Evolutionary conservation across 495 filamentous ascomycete species (phyloP).

Genomic region (Penicillium cataractarum): DNA sequence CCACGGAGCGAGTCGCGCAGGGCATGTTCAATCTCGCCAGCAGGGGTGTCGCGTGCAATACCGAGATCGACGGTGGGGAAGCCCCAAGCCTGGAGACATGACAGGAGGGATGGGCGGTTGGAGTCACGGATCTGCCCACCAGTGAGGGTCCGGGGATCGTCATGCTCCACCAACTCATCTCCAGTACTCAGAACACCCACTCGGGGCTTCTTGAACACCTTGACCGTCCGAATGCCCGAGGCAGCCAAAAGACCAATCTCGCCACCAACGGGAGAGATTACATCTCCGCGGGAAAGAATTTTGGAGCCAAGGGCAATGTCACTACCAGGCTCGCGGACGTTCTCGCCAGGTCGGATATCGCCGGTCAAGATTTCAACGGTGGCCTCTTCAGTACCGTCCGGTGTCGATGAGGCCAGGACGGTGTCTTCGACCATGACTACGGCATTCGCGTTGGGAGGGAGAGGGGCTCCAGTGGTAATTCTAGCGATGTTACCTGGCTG

Average conservation of each 20-base stretch:
- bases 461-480: conserved; percentile 92
- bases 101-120: conserved; percentile 83
- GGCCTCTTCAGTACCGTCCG: conserved; percentile 82
- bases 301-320: conserved; percentile 71
- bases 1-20: conserved; percentile 72
- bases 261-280: conserved; percentile 81
- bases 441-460: conserved; percentile 84
- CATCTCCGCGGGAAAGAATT: conserved; percentile 74
- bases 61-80: conserved; percentile 84
- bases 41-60: conserved; percentile 75
- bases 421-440: conserved; percentile 99
- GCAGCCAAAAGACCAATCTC: conserved; percentile 89
- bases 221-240: conserved; percentile 74
- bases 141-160: conserved; percentile 61
- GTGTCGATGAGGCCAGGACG: conserved; percentile 66
- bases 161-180: conserved; percentile 86
- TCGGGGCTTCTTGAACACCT: conserved; percentile 73
- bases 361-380: conserved; percentile 82
- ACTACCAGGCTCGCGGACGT: conserved; percentile 88
- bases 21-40: conserved; percentile 73
- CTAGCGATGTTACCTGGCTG: conserved; percentile 77
- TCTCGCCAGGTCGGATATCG: conserved; percentile 76
- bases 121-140: conserved; percentile 91
- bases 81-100: conserved; percentile 73
- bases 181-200: conserved; percentile 93